Percentiles rank a stretch among this genome's conserved stretches.
Evolutionary conservation across 768 basidiomycete species (phyloP).

Genomic region (Boletellus ananiceps): DNA sequence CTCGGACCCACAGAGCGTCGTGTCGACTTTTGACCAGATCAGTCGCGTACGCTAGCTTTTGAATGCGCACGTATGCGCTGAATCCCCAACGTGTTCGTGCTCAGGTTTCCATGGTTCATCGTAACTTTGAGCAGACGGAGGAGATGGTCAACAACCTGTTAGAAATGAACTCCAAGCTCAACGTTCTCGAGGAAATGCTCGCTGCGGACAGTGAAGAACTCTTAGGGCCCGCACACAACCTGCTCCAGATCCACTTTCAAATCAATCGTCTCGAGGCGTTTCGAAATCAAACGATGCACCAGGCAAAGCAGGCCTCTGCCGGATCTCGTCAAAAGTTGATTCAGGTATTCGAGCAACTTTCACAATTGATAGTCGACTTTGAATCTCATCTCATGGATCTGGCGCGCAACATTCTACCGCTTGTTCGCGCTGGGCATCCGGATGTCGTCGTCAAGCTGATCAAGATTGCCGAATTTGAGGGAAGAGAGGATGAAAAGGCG

Average conservation of each 20-base stretch:
- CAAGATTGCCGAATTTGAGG: conserved; percentile 93
- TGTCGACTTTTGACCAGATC: conserved; percentile 93
- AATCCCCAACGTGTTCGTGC: not conserved
- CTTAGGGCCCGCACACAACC: conserved; percentile 82
- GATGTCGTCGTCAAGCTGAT: conserved; percentile 88
- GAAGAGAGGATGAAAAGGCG: conserved; percentile 92
- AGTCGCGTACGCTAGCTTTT: conserved; percentile 61
- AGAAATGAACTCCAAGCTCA: conserved; percentile 86
- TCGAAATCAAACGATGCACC: conserved; percentile 91
- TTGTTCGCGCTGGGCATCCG: conserved; percentile 72
- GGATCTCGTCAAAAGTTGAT: conserved; percentile 63
- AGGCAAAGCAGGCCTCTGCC: conserved; percentile 78
- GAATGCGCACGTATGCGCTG: not conserved
- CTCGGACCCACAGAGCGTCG: conserved; percentile 67
- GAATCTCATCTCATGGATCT: conserved; percentile 80
- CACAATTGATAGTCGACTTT: conserved; percentile 74
- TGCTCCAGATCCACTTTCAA: conserved; percentile 87
- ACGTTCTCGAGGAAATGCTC: conserved; percentile 74
- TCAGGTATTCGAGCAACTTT: conserved; percentile 82
- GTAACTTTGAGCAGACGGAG: conserved; percentile 91
- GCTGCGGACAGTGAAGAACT: conserved; percentile 69
- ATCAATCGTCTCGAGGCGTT: conserved; percentile 91
- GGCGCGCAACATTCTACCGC: conserved; percentile 69
- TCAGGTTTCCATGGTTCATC: conserved; percentile 92
- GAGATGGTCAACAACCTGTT: conserved; percentile 92